Conservation (phyloP, 768 basidiomycete genomes). For the Fomitopsis serialis region DNA sequence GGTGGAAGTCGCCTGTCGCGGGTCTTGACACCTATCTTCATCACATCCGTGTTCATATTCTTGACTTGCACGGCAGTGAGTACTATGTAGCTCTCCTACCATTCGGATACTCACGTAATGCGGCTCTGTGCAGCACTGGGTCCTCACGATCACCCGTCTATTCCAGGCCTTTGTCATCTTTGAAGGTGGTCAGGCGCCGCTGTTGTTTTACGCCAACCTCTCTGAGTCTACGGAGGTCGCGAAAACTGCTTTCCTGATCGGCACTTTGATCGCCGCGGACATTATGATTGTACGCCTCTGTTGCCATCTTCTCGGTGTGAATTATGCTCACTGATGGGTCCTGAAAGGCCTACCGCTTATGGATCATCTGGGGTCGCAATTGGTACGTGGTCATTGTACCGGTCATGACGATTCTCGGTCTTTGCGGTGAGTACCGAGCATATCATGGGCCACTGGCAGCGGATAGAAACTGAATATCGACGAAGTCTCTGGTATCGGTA, state of each 20-base stretch:
- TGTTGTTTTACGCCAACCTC: constrained; percentile 1
- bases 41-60: neutral
- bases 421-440: neutral
- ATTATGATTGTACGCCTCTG: neutral
- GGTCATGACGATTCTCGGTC: neutral
- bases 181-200: neutral
- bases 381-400: neutral
- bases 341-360: neutral
- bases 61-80: neutral
- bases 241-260: neutral
- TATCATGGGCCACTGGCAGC: neutral
- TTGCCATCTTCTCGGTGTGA: neutral
- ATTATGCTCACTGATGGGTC: neutral
- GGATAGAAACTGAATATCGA: neutral
- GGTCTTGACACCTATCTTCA: neutral
- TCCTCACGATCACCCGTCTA: neutral
- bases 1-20: neutral
- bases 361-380: neutral
- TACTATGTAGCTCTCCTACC: too few relatives aligned
- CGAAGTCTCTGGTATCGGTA: neutral
- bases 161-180: constrained; percentile 3
- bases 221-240: constrained; percentile 1
- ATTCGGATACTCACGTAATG: neutral
- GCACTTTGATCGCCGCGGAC: neutral
- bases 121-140: constrained; percentile 1